phyloP scores from a whole-genome alignment of 331 rosid genomes.

The Malus hybrid region DNA sequence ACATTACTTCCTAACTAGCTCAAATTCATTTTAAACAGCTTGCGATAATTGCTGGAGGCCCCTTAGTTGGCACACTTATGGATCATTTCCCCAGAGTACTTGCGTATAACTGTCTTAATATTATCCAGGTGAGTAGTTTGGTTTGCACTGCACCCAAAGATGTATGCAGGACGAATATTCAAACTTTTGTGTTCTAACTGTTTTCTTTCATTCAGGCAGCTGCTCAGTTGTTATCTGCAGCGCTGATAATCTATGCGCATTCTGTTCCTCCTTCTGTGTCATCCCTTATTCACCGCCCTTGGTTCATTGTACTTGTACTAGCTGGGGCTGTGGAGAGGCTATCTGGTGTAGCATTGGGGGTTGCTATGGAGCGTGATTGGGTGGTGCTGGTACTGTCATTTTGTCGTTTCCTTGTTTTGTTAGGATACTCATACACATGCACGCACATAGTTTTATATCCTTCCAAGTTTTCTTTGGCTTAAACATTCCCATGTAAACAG shows the following conservation, averaged over 20 bases:
- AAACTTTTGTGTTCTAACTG: slow-evolving; percentile 2
- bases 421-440: neutral
- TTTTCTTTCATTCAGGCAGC: slow-evolving; percentile 52
- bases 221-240: slow-evolving; percentile 76
- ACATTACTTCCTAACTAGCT: slow-evolving; percentile 10
- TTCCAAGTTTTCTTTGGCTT: neutral
- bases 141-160: slow-evolving; percentile 2
- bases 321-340: slow-evolving; percentile 87
- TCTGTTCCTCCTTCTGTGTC: slow-evolving; percentile 51
- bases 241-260: slow-evolving; percentile 74
- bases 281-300: slow-evolving; percentile 61
- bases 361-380: slow-evolving; percentile 97
- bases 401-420: neutral
- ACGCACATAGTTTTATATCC: neutral
- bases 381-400: slow-evolving; percentile 74
- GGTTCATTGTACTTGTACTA: slow-evolving; percentile 68
- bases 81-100: slow-evolving; percentile 75
- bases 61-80: slow-evolving; percentile 77
- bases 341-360: slow-evolving; percentile 78
- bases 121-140: slow-evolving; percentile 57
- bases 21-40: slow-evolving; percentile 29
- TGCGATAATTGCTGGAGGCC: slow-evolving; percentile 70
- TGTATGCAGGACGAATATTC: neutral
- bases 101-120: slow-evolving; percentile 60
- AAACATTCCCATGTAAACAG: slow-evolving; percentile 37